phyloP scores from a whole-genome alignment of 2,329 filamentous ascomycete genomes.

The Emmonsiellopsis sp. region DNA sequence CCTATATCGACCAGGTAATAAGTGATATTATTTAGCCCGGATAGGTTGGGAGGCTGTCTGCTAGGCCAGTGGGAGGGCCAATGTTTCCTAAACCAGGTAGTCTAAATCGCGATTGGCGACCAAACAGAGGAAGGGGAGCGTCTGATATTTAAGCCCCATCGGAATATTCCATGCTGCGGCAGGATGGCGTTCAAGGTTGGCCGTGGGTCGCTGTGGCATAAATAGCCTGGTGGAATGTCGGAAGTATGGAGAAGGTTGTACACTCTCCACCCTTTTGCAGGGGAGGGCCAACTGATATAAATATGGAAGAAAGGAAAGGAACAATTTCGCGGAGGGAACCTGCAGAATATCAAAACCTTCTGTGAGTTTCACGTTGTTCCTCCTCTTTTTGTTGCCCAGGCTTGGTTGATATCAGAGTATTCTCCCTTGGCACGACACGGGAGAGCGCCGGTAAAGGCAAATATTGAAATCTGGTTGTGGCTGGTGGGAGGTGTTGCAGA shows the following conservation, averaged over 20 bases:
- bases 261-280: neutral
- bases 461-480: neutral
- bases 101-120: constrained; percentile 1
- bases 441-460: neutral
- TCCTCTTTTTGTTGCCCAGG: neutral
- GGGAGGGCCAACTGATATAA: neutral
- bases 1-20: neutral
- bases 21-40: neutral
- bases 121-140: neutral
- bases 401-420: neutral
- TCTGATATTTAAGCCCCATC: neutral
- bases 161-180: neutral
- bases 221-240: neutral
- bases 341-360: constrained; percentile 1
- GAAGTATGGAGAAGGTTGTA: neutral
- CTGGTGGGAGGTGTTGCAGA: neutral
- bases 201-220: neutral
- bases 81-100: neutral
- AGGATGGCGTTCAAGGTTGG: neutral
- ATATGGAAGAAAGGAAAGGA: neutral
- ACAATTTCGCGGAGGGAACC: neutral
- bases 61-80: neutral
- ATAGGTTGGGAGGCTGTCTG: neutral
- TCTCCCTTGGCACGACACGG: neutral
- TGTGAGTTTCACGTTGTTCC: neutral